Evolutionary conservation across 2,329 filamentous ascomycete genomes (phyloP).

Genomic region (Botrytis porri): DNA sequence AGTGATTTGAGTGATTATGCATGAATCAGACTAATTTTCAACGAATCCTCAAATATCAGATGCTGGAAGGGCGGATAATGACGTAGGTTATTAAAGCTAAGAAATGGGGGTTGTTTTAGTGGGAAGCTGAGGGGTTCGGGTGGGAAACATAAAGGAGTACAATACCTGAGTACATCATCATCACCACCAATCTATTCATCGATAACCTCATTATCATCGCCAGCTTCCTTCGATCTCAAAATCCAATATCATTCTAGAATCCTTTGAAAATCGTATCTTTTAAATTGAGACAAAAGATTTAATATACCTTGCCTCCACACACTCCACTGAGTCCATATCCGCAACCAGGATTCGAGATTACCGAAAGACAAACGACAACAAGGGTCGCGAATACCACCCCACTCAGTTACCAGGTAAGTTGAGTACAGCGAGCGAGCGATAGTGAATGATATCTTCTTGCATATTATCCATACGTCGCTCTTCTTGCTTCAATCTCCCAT

Average conservation of each 20-base stretch:
- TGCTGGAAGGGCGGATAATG: background rate
- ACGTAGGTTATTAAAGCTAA: background rate
- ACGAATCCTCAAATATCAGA: background rate
- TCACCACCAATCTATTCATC: background rate
- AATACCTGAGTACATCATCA: background rate
- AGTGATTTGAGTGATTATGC: background rate
- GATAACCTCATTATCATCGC: background rate
- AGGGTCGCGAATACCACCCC: background rate
- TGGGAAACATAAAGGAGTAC: background rate
- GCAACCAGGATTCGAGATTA: slow-evolving; percentile 7
- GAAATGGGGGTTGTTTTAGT: background rate
- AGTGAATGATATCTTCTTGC: background rate
- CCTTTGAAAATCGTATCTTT: background rate
- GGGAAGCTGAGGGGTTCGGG: background rate
- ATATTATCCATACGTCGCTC: background rate
- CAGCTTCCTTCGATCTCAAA: background rate
- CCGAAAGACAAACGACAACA: slow-evolving; percentile 7
- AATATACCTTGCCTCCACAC: too few relatives aligned
- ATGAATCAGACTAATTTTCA: background rate
- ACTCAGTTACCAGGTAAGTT: slow-evolving; percentile 2
- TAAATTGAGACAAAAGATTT: background rate
- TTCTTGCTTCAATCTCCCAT: background rate
- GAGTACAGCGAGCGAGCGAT: background rate
- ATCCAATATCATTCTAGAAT: background rate
- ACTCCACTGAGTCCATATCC: background rate